Percentiles rank a stretch among this genome's conserved stretches.
Conservation (phyloP, 306 rosid species). For the Glycine latifolia region DNA sequence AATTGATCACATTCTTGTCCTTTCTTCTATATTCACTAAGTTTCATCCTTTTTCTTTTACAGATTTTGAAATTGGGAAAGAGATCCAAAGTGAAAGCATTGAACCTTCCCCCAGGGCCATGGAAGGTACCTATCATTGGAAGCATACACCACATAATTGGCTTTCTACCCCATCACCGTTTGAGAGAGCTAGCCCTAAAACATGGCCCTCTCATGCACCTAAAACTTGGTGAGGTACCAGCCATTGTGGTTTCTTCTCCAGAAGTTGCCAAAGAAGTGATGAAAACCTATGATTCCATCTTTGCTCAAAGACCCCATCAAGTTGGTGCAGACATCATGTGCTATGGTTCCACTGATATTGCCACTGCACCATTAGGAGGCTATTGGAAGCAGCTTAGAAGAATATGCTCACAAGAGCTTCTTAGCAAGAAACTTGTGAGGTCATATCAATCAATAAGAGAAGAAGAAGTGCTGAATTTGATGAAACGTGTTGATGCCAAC, state of each 20-base stretch:
- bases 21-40: background rate
- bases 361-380: background rate
- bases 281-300: conserved; percentile 37
- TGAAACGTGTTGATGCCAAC: background rate
- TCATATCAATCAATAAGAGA: conserved; percentile 7
- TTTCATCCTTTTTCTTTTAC: conserved; percentile 5
- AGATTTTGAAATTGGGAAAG: background rate
- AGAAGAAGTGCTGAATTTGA: background rate
- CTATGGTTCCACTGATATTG: conserved; percentile 13
- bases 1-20: conserved; percentile 3
- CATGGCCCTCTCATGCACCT: conserved; percentile 47
- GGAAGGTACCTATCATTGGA: conserved; percentile 43
- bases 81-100: background rate
- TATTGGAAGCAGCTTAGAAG: conserved; percentile 14
- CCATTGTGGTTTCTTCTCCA: conserved; percentile 49
- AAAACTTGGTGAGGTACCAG: conserved; percentile 36
- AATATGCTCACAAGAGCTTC: background rate
- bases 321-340: conserved; percentile 8
- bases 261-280: conserved; percentile 47
- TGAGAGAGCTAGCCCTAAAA: conserved; percentile 30
- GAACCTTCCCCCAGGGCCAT: conserved; percentile 42
- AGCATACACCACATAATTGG: conserved; percentile 42
- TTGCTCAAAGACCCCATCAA: conserved; percentile 24
- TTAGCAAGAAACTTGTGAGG: background rate
- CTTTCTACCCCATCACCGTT: background rate